Evolutionary conservation across 345 rosid species (phyloP), one percentile per base, ranked within the genome.

Genomic region (Dovyalis caffra): DNA sequence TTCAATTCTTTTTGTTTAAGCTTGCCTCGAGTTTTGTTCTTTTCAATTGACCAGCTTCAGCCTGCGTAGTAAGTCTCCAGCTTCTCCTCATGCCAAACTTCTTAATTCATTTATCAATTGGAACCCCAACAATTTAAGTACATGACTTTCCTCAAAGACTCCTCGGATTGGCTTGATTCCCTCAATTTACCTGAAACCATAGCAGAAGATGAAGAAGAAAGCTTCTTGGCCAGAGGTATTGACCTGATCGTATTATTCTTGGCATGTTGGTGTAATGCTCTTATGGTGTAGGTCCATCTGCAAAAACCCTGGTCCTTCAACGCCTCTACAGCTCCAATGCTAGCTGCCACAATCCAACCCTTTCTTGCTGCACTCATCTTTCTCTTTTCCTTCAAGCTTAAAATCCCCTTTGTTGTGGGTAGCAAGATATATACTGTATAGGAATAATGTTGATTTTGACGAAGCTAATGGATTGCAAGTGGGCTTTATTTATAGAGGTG

Each of bases 261-360:
- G 37, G 79, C 81, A 65, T 77, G 75, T 25, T 85, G 88, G 57
- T 83, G 79, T 29, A 71, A 20, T 1, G 80, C 83, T 37, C 79
- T 78, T 5, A 83, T n/a, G 60, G 83, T 26, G 83, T 79, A 45
- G 68, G 62, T 45, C 74, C 69, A 69, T 23, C 74, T 15, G 49
- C 68, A 68, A 12, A 76, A 56, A 0, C 77, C 77, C 31, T 67
- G 60, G 56, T 67, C 45, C 25, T 67, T 74, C 43, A 57, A 28
- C 8, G 66, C 77, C 60, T 74, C 66, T 2, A 67, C 66, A 9
- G 77, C 66, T 28, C 65, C 77, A 21, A 53, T 74, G 71, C 77
- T 66, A 0, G 33, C 72, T 56, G 66, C 72, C 6, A 37, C 66
- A 26, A 38, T 40, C 77, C 66, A 57, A 38, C 32, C 72, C 12